A percentile compares a stretch with the other conserved stretches of the same genome.
These are phyloP conservation scores for Verticillium albo-atrum DNA, from an alignment of 2,329 filamentous ascomycete species.

Conservation along the genomic window DNA sequence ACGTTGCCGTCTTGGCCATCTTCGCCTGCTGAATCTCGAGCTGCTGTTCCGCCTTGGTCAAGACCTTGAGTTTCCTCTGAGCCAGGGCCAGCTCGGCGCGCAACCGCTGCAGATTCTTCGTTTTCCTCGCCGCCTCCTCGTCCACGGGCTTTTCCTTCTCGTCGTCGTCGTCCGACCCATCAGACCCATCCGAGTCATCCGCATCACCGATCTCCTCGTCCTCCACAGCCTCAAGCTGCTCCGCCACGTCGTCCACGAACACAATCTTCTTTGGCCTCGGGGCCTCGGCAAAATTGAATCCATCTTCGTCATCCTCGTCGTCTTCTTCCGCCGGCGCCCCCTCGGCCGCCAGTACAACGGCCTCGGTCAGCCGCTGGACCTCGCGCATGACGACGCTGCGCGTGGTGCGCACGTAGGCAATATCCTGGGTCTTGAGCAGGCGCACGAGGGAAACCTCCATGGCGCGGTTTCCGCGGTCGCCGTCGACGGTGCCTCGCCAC, in stretches of 20 bases:
- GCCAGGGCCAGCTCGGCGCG: conserved; percentile 43
- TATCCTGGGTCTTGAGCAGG: conserved; percentile 65
- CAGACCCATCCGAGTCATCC: conserved; percentile 9
- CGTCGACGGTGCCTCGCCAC: conserved; percentile 52
- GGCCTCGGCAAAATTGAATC: conserved; percentile 21
- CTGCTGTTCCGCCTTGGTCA: conserved; percentile 52
- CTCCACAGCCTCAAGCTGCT: conserved; percentile 24
- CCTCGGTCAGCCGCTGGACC: conserved; percentile 49
- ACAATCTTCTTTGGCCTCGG: conserved; percentile 44
- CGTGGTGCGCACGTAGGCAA: conserved; percentile 60
- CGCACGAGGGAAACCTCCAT: conserved; percentile 54
- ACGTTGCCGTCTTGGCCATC: conserved; percentile 62
- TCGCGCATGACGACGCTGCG: conserved; percentile 57
- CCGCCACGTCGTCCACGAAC: conserved; percentile 39
- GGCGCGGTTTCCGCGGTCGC: conserved; percentile 52
- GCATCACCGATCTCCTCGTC: conserved; percentile 20
- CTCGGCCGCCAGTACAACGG: conserved; percentile 40
- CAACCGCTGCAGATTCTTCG: conserved; percentile 39
- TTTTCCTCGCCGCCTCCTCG: conserved; percentile 31
- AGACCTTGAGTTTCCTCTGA: conserved; percentile 47
- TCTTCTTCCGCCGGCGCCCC: conserved; percentile 30
- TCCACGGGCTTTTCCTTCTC: conserved; percentile 17
- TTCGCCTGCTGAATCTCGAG: conserved; percentile 56
- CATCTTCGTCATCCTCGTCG: conserved; percentile 23
- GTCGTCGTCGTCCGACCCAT: conserved; percentile 17